Base-by-base conservation (phyloP, 352 stramenopile genomes). In the Elongisporangium anandrum region DNA sequence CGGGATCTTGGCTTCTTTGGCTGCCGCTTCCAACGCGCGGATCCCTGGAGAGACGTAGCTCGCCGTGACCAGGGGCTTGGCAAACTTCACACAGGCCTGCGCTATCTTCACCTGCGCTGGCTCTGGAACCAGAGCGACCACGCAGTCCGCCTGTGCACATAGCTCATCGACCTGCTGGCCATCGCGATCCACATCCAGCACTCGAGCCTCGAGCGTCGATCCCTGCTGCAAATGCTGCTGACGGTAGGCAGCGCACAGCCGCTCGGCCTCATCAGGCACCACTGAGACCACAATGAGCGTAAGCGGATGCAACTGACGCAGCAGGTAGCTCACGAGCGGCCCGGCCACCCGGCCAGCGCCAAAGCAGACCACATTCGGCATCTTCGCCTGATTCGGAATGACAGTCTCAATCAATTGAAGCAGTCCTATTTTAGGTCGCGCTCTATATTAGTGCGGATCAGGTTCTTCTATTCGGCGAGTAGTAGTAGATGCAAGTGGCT, bases 1-100 rank as follows among this genome's bases (percentile, higher is more conserved):
- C 41, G 72, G 68, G 22, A 97, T 77, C 16, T 83, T 84, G 15
- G 64, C 75, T 52, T 53, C 73, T n/a, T 63, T 72, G 12, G 69
- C 79, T 19, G 72, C 72, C 52, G 68, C 52, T 24, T 79, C 54
- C 12, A 97, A 61, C 16, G 66, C 24, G 39, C 73, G 66, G 63
- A 97, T 94, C 13, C 78, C 87, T n/a, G 75, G 64, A 22, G 78
- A 94, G 19, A 92, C 83, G 59, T 97, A 97, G 61, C 81, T 96
- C n/a, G 91, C 90, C 8, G 91, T 97, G 38, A 96, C 85, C 20
- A 97, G 69, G 54, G 90, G 71, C 23, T 66, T 88, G 21, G 74
- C 68, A n/a, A 66, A 59, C 15, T 57, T 41, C 26, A 97, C 75
- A 57, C 84, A 96, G 50, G 77, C 69, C 48, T 81, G 60, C 13